phyloP scores from a whole-genome alignment of 139 green algal genomes.

The Closterium sp. region DNA sequence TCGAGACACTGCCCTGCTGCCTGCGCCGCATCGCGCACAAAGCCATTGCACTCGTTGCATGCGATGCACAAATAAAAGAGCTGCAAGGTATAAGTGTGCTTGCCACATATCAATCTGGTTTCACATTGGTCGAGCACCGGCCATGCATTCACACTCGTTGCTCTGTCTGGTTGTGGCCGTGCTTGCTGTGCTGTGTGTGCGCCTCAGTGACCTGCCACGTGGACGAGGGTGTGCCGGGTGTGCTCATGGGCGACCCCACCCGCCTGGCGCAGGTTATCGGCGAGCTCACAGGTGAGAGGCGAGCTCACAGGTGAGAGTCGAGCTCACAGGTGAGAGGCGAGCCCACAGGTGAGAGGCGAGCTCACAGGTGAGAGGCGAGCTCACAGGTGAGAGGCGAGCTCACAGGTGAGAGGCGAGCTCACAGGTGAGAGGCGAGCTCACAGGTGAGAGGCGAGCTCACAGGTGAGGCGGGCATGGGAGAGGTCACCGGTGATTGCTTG shows the following conservation, averaged over 20 bases:
- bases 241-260: neutral
- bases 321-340: too few species aligned
- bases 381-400: too few species aligned
- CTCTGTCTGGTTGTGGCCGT: neutral
- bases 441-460: too few species aligned
- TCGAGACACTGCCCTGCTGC: neutral
- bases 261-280: neutral
- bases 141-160: neutral
- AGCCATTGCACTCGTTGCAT: neutral
- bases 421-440: too few species aligned
- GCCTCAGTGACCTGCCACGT: neutral
- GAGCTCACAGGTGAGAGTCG: too few species aligned
- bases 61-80: neutral
- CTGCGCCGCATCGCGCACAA: neutral
- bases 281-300: neutral
- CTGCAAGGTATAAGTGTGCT: neutral
- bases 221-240: neutral
- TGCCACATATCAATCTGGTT: too few species aligned
- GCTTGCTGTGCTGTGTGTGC: neutral
- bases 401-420: too few species aligned
- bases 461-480: too few species aligned
- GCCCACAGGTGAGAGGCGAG: too few species aligned
- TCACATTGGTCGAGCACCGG: neutral
- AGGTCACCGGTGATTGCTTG: too few species aligned
- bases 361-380: too few species aligned